A percentile compares a stretch with the other conserved stretches of the same genome.
Evolutionary conservation across 2,329 filamentous ascomycete species (phyloP).

Genomic region (Trichoderma brevicompactum): DNA sequence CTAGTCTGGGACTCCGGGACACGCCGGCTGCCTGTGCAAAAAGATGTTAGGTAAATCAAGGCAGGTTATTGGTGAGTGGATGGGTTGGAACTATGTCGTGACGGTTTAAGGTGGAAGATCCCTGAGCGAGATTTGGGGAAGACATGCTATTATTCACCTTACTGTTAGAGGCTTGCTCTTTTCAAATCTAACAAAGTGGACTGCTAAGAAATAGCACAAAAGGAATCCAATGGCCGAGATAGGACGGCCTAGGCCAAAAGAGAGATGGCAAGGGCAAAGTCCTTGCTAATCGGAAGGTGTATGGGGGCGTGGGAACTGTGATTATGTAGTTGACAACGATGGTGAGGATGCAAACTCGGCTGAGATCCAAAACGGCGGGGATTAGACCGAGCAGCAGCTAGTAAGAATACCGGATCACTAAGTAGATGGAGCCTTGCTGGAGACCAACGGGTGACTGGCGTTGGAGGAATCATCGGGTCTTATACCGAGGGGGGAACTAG

Average conservation of each 20-base stretch:
- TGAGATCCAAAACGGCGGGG: constrained; percentile 17
- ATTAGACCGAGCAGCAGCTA: constrained; percentile 16
- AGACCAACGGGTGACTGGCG: constrained; percentile 25
- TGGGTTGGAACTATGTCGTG: constrained; percentile 2
- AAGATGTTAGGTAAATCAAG: constrained; percentile 7
- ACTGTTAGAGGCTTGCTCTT: constrained; percentile 18
- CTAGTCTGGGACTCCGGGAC: constrained; percentile 2
- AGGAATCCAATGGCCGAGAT: constrained; percentile 3
- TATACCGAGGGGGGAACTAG: constrained; percentile 29
- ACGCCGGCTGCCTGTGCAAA: constrained; percentile 13
- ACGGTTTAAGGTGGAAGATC: constrained; percentile 5
- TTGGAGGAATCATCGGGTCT: constrained; percentile 29
- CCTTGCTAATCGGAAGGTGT: constrained; percentile 16
- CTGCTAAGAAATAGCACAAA: constrained; percentile 9
- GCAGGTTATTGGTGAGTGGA: neutral
- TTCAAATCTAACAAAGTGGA: constrained; percentile 22
- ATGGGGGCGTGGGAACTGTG: neutral
- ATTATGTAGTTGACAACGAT: constrained; percentile 8
- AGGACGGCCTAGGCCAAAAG: constrained; percentile 15
- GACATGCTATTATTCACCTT: neutral
- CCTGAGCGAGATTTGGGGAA: neutral
- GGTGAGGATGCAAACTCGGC: constrained; percentile 18
- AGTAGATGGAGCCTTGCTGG: constrained; percentile 25
- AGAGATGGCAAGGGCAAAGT: neutral
- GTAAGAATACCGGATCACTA: constrained; percentile 16